Base-by-base conservation (phyloP, 768 basidiomycete genomes). In the Kwoniella newhampshirensis region DNA sequence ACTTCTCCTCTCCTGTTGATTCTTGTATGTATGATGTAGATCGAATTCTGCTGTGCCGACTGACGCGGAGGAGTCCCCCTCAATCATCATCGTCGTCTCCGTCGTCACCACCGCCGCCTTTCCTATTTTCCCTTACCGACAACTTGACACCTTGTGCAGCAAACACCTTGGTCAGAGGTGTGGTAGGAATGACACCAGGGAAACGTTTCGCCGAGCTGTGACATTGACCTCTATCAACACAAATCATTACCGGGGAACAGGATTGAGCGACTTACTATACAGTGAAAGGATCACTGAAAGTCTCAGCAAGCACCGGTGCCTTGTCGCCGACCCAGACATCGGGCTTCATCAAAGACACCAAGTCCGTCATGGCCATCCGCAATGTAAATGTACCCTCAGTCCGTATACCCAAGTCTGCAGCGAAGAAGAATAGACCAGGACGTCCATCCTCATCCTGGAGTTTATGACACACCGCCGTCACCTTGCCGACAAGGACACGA, bases 351-450 rank as follows among this genome's bases (percentile, higher is more conserved):
- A 45, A 96, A 92, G 86, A 84, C 75, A 89, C 88, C 67, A 97
- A 82, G 71, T 91, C 89, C 84, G 92, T 87, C 62, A 97, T 81
- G 60, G 90, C 83, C 79, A 96, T 81, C 63, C 89, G 82, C 49
- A 97, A 80, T 47, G 89, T 84, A 80, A 92, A 97, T 25, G 81
- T 84, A 20, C 92, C 92, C 83, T 97, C 93, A 18, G 89, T 93
- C 55, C 93, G 84, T 45, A 97, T 88, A 43, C 89, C 91, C 50
- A 97, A 78, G 78, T 96, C 93, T 74, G 91, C 91, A 78, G 93
- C 91, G 60, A 96, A 85, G 79, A 96, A 97, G 77, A 91, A 97
- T 61, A 96, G 87, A 6, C 92, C 93, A 48, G 84, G 82, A 60
- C 86, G 85, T 59, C 87, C 86, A 75, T 91, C 85, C 70, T 91